These are phyloP conservation scores for Cyclospora cayetanensis DNA, from an alignment of 169 alveolate genomes.

Conservation along the genomic window DNA sequence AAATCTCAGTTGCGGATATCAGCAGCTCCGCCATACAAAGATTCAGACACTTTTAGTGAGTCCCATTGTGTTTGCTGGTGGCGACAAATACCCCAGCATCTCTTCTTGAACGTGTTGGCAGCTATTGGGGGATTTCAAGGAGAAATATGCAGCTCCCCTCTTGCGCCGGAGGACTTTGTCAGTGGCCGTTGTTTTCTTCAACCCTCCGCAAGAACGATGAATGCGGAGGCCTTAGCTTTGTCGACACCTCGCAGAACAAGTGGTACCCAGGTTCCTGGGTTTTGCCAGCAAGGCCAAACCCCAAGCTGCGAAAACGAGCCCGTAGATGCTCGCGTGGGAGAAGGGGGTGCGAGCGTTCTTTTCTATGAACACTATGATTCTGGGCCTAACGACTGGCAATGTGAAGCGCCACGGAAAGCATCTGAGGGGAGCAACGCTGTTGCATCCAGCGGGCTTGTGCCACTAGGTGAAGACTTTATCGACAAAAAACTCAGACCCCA, in stretches of 20 bases:
- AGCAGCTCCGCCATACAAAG: neutral
- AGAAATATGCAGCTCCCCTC: neutral
- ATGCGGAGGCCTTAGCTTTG: neutral
- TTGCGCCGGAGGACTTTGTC: neutral
- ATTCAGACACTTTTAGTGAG: neutral
- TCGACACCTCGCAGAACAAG: too few species aligned
- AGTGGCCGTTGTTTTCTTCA: conserved; percentile 30
- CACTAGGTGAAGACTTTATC: neutral
- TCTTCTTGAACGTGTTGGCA: neutral
- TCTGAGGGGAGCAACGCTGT: neutral
- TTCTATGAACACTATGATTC: neutral
- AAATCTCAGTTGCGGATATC: neutral
- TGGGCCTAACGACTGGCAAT: neutral
- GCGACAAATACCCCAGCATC: neutral
- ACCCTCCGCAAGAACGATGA: neutral
- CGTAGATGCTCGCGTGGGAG: neutral
- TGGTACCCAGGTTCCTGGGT: neutral
- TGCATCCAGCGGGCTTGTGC: neutral
- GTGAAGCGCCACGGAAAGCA: neutral
- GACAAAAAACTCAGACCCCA: conserved; percentile 29
- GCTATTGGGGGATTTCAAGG: conserved; percentile 48
- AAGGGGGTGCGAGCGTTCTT: neutral
- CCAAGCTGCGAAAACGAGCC: neutral
- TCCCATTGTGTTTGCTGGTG: neutral
- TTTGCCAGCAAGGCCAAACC: neutral